A percentile compares a stretch with the other conserved stretches of the same genome.
Conservation (phyloP, 805 yeast genomes). For the Zygoascus ofunaensis region DNA sequence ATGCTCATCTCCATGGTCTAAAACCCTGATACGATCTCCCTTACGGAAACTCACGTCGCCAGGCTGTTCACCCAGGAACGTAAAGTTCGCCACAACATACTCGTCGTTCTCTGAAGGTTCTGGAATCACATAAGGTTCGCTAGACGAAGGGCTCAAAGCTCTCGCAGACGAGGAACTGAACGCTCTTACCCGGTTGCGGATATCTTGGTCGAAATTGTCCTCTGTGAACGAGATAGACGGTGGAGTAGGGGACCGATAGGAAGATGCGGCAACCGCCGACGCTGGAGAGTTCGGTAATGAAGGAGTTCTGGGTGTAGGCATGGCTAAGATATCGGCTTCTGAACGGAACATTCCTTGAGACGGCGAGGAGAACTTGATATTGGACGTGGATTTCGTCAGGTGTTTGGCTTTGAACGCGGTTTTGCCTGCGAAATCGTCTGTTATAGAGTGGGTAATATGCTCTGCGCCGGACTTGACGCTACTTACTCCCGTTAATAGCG, state of each 20-base stretch:
- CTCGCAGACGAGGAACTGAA: slow-evolving; percentile 21
- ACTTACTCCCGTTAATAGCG: not conserved
- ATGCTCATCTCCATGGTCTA: slow-evolving; percentile 29
- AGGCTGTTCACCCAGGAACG: slow-evolving; percentile 30
- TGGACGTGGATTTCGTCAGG: slow-evolving; percentile 8
- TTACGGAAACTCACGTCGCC: slow-evolving; percentile 31
- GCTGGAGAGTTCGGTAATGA: slow-evolving; percentile 1
- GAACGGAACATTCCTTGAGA: slow-evolving; percentile 22
- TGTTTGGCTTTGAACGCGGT: slow-evolving; percentile 13
- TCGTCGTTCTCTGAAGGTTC: slow-evolving; percentile 19
- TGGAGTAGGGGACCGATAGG: slow-evolving; percentile 4
- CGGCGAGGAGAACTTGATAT: slow-evolving; percentile 18
- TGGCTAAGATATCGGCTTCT: slow-evolving; percentile 19
- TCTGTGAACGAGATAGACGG: slow-evolving; percentile 1
- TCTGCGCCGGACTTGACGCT: slow-evolving; percentile 14
- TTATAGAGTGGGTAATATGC: slow-evolving; percentile 35
- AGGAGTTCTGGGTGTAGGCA: slow-evolving; percentile 3
- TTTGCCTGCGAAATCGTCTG: slow-evolving; percentile 13
- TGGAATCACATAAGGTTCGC: slow-evolving; percentile 8
- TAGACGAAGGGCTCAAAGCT: slow-evolving; percentile 15
- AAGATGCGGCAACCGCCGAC: not conserved
- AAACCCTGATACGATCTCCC: slow-evolving; percentile 30
- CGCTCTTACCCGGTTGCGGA: slow-evolving; percentile 19
- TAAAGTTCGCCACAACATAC: slow-evolving; percentile 26
- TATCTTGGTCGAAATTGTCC: not conserved